Base-by-base conservation (phyloP, 1,139 yeast genomes). In the Geotrichum candidum region DNA sequence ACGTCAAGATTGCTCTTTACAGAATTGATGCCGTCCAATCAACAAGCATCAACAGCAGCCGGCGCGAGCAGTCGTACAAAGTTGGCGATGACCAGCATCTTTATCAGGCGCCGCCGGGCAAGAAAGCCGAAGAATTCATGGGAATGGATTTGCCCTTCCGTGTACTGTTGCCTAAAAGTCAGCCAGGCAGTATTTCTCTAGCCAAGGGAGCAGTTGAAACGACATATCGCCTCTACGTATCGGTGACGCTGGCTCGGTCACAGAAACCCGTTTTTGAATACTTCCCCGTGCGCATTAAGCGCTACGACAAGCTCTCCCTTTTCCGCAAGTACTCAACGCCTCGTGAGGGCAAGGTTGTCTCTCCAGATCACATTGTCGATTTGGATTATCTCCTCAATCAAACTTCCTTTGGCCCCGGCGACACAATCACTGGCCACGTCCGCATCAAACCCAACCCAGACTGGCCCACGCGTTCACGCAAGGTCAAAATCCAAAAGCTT, bases 401-500 rank as follows among this genome's bases (percentile, higher is more conserved):
- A 11, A 68, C 77, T 0, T 75, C 78, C 3, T 76, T 70, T 62
- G 80, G 80, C 3, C 80, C 80, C 0, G 69, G 75, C 15, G 80
- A 77, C 61, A 63, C 66, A 15, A 66, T 77, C 5, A 66, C 68
- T 7, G 71, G 76, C 13, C 68, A 65, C 54, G 64, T 75, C 52
- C 71, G 69, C 53, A 68, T 76, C 2, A 59, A 65, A 25, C 76
- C 78, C 6, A 77, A 77, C 61, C 72, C 70, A 1, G 80, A 77
- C 64, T 71, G 76, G 72, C 65, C 71, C 11, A 65, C 69, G 18
- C 69, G 73, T 65, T 70, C 78, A 1, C 69, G 70, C 51, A 73
- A 73, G 60, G 77, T 76, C 54, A 74, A 74, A 62, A 68, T 77
- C 23, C 72, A 72, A 59, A 69, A 76, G 27, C 63, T 76, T 3